phyloP scores from a whole-genome alignment of 257 asterid genomes.

The Solanum bulbocastanum region DNA sequence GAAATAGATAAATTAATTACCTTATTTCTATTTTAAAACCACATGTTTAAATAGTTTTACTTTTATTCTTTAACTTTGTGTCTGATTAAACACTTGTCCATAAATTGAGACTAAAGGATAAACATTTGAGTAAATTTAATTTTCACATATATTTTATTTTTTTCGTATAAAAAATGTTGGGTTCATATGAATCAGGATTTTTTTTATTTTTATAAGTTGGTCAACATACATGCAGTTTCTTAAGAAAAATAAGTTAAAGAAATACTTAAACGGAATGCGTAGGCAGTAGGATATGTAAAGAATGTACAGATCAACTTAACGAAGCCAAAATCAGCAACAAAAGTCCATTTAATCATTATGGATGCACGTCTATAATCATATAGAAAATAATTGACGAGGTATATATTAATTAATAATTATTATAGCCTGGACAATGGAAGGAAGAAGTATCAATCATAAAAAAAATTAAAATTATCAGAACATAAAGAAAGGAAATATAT shows the following conservation, averaged over 20 bases:
- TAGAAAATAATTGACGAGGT: neutral
- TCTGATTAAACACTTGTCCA: neutral
- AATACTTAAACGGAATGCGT: neutral
- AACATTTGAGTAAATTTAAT: neutral
- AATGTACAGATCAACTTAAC: neutral
- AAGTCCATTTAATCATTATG: neutral
- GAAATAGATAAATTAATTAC: no score
- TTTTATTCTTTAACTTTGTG: no score
- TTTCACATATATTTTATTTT: neutral
- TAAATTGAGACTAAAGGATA: neutral
- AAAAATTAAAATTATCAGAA: neutral
- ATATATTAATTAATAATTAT: neutral
- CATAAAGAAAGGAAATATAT: neutral
- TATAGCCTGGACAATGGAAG: neutral
- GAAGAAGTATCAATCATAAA: neutral
- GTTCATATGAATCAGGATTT: neutral
- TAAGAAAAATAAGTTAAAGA: neutral
- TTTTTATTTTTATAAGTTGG: no score
- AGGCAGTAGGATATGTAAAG: neutral
- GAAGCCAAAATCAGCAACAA: neutral
- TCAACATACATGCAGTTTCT: neutral
- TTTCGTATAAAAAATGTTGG: neutral
- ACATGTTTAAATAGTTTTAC: neutral
- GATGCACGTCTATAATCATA: neutral
- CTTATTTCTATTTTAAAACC: neutral